Conservation (phyloP, 768 basidiomycete genomes). For the Tulasnella calospora region DNA sequence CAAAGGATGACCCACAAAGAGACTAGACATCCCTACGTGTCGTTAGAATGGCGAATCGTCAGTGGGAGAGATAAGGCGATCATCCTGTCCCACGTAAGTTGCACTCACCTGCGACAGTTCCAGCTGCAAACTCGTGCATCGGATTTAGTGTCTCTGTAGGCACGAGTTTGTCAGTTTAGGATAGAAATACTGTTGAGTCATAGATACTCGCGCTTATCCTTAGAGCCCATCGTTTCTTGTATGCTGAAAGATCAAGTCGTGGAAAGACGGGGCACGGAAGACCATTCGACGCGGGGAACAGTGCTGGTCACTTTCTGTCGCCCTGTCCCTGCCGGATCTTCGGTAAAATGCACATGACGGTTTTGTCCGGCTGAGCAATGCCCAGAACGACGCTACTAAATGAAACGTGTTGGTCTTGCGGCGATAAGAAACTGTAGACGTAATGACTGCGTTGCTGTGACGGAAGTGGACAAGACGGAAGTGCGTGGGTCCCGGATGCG, state of each 20-base stretch:
- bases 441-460: not conserved
- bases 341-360: not conserved
- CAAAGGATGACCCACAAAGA: slow-evolving; percentile 71
- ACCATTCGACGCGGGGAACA: not conserved
- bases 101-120: slow-evolving; percentile 56
- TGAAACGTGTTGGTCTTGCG: not conserved
- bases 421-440: not conserved
- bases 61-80: not conserved
- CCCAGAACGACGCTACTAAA: not conserved
- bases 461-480: not conserved
- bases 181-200: not conserved
- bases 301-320: not conserved
- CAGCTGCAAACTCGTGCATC: slow-evolving; percentile 71
- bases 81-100: not conserved
- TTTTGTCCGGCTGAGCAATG: not conserved
- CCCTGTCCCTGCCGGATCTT: not conserved
- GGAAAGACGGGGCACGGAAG: not conserved
- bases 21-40: slow-evolving; percentile 52
- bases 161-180: not conserved
- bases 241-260: not conserved
- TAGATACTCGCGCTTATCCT: not conserved
- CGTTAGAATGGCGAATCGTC: not conserved
- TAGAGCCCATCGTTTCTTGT: not conserved
- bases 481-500: not conserved
- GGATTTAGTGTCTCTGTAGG: slow-evolving; percentile 37